Percentiles rank a stretch among this genome's conserved stretches.
Evolutionary conservation across 352 stramenopile genomes (phyloP).

Genomic region (Globisporangium mamillatum): DNA sequence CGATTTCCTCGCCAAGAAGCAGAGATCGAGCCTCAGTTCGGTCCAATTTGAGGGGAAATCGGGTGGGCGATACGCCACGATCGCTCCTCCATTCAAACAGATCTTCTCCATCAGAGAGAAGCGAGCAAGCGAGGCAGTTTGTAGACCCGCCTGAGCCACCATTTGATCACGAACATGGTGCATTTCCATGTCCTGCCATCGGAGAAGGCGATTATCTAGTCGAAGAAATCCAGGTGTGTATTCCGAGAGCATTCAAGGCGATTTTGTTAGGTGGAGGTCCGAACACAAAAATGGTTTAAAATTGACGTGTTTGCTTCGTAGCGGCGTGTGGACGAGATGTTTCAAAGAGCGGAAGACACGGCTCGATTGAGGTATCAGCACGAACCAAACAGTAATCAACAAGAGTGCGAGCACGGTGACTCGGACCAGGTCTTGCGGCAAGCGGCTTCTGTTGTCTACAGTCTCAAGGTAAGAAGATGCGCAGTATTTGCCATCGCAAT

Average conservation of each 20-base stretch:
- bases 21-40: constrained; percentile 2
- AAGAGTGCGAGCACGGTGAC: constrained; percentile 12
- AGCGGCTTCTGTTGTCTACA: constrained; percentile 46
- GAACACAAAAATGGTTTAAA: not conserved
- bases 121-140: not conserved
- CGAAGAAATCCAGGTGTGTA: constrained; percentile 42
- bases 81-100: not conserved
- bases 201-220: constrained; percentile 34
- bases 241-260: not conserved
- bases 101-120: constrained; percentile 5
- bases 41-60: constrained; percentile 3
- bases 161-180: not conserved
- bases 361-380: constrained; percentile 22
- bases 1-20: not conserved
- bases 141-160: not conserved
- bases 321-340: constrained; percentile 48
- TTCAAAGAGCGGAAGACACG: constrained; percentile 33
- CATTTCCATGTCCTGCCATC: not conserved
- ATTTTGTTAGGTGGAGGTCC: not conserved
- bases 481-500: not conserved
- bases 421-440: constrained; percentile 33
- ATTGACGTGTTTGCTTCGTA: constrained; percentile 12
- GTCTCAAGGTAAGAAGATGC: constrained; percentile 31
- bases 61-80: not conserved
- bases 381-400: constrained; percentile 26